Base-by-base conservation (phyloP, 768 basidiomycete species). In the Lyophyllum shimeji region DNA sequence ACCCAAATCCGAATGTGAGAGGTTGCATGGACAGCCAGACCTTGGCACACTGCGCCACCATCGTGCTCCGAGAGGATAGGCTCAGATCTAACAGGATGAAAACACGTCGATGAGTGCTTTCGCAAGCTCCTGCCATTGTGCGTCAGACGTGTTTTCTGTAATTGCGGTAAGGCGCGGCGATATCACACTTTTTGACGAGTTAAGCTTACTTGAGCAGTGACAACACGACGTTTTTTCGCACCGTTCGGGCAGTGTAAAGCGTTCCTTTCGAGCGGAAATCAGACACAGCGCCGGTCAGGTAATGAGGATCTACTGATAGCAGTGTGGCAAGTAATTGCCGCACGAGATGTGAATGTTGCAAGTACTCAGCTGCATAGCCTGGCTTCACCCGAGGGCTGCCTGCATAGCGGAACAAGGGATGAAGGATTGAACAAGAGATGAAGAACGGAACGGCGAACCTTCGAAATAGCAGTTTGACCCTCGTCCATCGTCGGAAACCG, bases 31-130 rank as follows among this genome's bases (percentile, higher is more conserved):
- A 60, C 55, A 0, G 57, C 24, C 1, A 57, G 55, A 24, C 58
- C 56, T 11, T 56, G 56, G 12, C 60, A 53, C 17, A 61, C 60
- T 1, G 60, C 60, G n/a, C 60, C 60, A 17, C 60, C 60, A 6
- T 46, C 42, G 18, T 52, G 33, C 17, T 46, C 49, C 6, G 60
- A 56, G 33, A 61, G 60, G 56, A 61, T 58, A 20, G 60, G 46
- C 7, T 58, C 56, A 21, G 60, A 52, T 7, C 60, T 56, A 25
- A 61, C 45, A 0, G 60, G 60, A 33, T 61, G 60, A 45, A 55
- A 2, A 34, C 40, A 18, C 53, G 40, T 25, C 8, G 13, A 25
- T 55, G 58, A 3, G 40, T 34, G 23, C 42, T 52, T 13, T n/a
- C 4, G 49, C 56, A 40, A 21, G 53, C 0, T 23, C 50, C 40